phyloP scores from a whole-genome alignment of 352 stramenopile species.

The Phytophthora nicotianae region DNA sequence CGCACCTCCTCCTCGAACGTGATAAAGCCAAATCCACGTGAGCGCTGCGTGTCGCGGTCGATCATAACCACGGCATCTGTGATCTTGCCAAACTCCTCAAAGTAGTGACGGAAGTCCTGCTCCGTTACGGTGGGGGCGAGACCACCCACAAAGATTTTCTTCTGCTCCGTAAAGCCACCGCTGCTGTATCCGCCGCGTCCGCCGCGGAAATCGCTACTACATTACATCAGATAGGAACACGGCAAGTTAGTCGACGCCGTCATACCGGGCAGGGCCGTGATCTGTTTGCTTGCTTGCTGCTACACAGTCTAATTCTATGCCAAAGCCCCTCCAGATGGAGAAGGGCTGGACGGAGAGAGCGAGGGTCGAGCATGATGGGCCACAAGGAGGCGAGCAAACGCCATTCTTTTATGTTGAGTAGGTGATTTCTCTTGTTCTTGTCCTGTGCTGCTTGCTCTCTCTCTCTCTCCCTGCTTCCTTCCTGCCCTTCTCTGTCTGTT shows the following conservation, averaged over 20 bases:
- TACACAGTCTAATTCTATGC: constrained; percentile 19
- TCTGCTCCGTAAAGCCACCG: constrained; percentile 64
- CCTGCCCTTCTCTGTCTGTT: constrained; percentile 37
- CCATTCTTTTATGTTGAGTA: constrained; percentile 47
- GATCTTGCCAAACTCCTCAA: constrained; percentile 91
- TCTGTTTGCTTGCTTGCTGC: constrained; percentile 22
- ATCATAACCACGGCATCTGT: constrained; percentile 94
- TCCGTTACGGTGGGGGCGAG: constrained; percentile 86
- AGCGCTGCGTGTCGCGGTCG: constrained; percentile 91
- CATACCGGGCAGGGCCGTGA: constrained; percentile 6
- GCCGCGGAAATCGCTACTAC: constrained; percentile 53
- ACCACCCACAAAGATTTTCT: constrained; percentile 95
- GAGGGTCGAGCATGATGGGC: constrained; percentile 27
- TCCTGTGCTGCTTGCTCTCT: constrained; percentile 30
- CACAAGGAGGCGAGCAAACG: constrained; percentile 38
- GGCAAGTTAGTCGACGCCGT: constrained; percentile 27
- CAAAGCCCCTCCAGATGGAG: constrained; percentile 37
- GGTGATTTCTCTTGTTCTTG: constrained; percentile 32
- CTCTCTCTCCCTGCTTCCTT: constrained; percentile 23
- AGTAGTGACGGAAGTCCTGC: constrained; percentile 92
- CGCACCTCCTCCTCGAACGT: constrained; percentile 91
- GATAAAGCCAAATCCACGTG: constrained; percentile 93
- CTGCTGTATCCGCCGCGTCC: constrained; percentile 37
- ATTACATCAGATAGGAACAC: constrained; percentile 33
- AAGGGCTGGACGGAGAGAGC: constrained; percentile 42